Conservation (phyloP, 495 filamentous ascomycete genomes). For the Lentithecium fluviatile region DNA sequence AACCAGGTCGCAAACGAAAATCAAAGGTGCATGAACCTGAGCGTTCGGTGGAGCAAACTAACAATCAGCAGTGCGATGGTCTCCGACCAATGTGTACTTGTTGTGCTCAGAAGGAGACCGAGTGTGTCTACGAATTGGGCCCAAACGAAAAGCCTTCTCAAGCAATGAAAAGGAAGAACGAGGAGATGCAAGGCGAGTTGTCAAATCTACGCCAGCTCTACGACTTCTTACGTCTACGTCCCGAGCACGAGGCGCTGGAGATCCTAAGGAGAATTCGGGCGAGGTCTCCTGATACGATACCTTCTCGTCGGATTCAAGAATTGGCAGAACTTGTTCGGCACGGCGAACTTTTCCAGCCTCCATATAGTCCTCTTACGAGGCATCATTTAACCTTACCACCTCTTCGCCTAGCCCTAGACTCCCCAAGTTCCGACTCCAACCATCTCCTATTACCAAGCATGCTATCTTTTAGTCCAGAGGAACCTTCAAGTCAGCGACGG, state of each 20-base stretch:
- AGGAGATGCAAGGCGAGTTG: slow-evolving; percentile 33
- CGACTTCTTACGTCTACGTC: slow-evolving; percentile 19
- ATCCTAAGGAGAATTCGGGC: slow-evolving; percentile 16
- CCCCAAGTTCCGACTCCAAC: neutral
- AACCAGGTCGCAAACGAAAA: slow-evolving; percentile 19
- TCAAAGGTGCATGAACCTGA: slow-evolving; percentile 13
- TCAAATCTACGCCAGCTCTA: slow-evolving; percentile 26
- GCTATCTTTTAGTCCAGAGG: slow-evolving; percentile 1
- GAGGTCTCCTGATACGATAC: neutral
- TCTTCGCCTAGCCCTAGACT: slow-evolving; percentile 18
- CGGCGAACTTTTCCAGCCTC: slow-evolving; percentile 7
- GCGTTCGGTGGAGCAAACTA: neutral
- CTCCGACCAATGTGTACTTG: slow-evolving; percentile 25
- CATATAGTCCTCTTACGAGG: neutral
- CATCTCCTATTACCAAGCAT: neutral
- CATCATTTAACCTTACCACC: slow-evolving; percentile 15
- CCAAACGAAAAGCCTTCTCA: slow-evolving; percentile 31
- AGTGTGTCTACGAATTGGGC: slow-evolving; percentile 26
- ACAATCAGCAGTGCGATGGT: slow-evolving; percentile 26
- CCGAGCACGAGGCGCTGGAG: slow-evolving; percentile 26
- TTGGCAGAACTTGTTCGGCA: slow-evolving; percentile 12
- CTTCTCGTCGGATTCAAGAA: slow-evolving; percentile 20
- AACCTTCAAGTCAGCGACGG: slow-evolving; percentile 11
- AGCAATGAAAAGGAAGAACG: slow-evolving; percentile 32
- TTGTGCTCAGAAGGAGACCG: slow-evolving; percentile 26